Conservation (phyloP, 2,329 filamentous ascomycete genomes). For the Fusarium sulawesiense region DNA sequence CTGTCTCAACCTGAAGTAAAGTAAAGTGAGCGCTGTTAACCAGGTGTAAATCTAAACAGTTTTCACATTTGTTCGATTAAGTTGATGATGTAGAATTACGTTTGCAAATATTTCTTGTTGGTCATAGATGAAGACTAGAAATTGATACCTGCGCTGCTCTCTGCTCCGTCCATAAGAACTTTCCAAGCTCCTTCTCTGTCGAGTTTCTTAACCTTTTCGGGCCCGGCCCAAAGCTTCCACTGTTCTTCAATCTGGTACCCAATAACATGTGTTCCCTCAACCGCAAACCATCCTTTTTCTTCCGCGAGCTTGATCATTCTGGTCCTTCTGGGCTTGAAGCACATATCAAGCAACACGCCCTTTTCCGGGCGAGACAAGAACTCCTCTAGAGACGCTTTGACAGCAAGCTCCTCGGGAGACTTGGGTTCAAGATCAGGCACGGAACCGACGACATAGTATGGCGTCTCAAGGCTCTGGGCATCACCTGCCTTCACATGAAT, state of each 20-base stretch:
- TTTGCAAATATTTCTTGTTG: background rate
- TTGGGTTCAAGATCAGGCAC: slow-evolving; percentile 2
- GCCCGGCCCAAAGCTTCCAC: slow-evolving; percentile 9
- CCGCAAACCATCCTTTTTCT: slow-evolving; percentile 2
- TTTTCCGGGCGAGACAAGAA: background rate
- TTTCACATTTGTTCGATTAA: background rate
- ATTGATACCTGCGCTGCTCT: slow-evolving; percentile 4
- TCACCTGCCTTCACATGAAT: slow-evolving; percentile 1
- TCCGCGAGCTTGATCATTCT: slow-evolving; percentile 17
- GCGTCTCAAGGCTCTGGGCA: background rate
- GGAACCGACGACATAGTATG: slow-evolving; percentile 1
- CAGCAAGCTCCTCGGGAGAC: background rate
- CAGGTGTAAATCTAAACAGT: background rate
- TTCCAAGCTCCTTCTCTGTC: slow-evolving; percentile 13
- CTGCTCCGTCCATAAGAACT: slow-evolving; percentile 5
- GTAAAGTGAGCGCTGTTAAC: too few relatives aligned
- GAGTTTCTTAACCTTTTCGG: background rate
- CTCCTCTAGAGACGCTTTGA: background rate
- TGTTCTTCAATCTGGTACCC: slow-evolving; percentile 15
- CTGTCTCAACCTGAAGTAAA: background rate
- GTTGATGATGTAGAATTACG: background rate
- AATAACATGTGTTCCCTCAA: slow-evolving; percentile 13
- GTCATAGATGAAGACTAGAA: background rate
- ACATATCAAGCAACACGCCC: slow-evolving; percentile 15
- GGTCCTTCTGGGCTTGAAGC: slow-evolving; percentile 11